A percentile compares a stretch with the other conserved stretches of the same genome.
These are phyloP conservation scores for Nothophoma quercina DNA, from an alignment of 2,329 filamentous ascomycete genomes.

Conservation along the genomic window DNA sequence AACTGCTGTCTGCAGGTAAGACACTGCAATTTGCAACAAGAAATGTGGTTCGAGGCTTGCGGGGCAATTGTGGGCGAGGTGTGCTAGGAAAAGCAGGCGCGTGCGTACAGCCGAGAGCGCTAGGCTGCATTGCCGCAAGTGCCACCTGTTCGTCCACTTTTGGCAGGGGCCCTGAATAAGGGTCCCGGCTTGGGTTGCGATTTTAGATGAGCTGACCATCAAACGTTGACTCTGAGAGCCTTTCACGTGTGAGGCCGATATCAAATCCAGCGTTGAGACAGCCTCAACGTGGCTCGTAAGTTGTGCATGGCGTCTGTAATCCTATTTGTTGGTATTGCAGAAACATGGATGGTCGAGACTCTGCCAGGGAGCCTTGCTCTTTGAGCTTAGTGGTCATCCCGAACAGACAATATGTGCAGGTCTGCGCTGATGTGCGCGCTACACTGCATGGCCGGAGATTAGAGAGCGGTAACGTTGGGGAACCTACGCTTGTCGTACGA, in stretches of 20 bases:
- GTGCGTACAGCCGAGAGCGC: conserved; percentile 16
- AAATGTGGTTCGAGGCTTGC: conserved; percentile 4
- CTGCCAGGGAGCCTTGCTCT: conserved; percentile 3
- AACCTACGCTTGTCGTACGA: not conserved
- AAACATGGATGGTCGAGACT: not conserved
- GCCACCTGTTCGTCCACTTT: conserved; percentile 22
- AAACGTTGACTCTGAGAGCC: no score
- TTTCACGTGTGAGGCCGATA: not conserved
- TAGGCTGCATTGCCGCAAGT: conserved; percentile 16
- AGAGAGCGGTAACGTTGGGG: not conserved
- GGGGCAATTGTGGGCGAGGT: conserved; percentile 5
- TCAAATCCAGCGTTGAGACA: no score
- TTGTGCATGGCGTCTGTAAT: not conserved
- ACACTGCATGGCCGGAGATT: conserved; percentile 6
- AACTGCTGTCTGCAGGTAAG: not conserved
- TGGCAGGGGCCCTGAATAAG: conserved; percentile 10
- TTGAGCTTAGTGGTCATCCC: conserved; percentile 2
- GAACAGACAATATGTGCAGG: conserved; percentile 1
- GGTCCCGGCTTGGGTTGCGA: not conserved
- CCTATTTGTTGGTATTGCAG: not conserved
- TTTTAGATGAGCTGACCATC: no score
- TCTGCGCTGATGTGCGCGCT: conserved; percentile 5
- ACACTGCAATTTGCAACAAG: not conserved
- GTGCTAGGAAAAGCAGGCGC: conserved; percentile 22
- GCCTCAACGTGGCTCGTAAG: no score